Evolutionary conservation across 2,329 filamentous ascomycete species (phyloP), one percentile per base, ranked within the genome.

Genomic region (Aspergillus sp.): DNA sequence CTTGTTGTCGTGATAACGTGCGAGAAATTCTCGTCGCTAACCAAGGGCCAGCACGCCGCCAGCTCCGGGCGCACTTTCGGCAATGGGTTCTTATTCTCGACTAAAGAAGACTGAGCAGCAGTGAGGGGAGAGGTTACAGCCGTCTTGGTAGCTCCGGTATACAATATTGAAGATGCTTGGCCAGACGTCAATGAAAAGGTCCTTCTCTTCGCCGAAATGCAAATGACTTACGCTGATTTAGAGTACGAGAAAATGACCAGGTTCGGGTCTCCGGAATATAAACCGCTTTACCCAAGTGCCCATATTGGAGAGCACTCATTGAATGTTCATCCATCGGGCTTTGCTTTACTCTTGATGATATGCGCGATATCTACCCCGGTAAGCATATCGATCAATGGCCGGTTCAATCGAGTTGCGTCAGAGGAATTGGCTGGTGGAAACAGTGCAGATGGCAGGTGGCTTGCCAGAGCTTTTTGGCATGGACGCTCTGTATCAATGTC

Each of bases 251-350:
- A 56, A 78, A 79, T n/a, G 56, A 55, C 79, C 79, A 82, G 47
- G 63, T 52, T 39, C 69, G 66, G 5, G 66, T 67, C 4, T 78
- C 71, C 1, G 69, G 49, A 47, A 74, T 62, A 60, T 82, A 83
- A n/a, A 62, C 57, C 41, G 74, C 68, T 53, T 67, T 68, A 55
- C 79, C 79, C 48, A 79, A 67, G 58, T 81, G 77, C 67, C 80
- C 80, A 66, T 80, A 82, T 51, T 76, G 75, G 45, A 82, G 74
- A 70, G 74, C 70, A 64, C 65, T 64, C 43, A 65, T 60, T 39
- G 64, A 60, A 53, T 64, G 62, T 55, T 82, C 76, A 82, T 75
- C 76, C 80, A 83, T 83, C 69, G 59, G 78, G 76, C 65, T 69
- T 69, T 60, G 60, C 50, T 64, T 58, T 62, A 52, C 55, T 58